phyloP scores from a whole-genome alignment of 2,329 filamentous ascomycete species.

The Sporothrix schenckii region DNA sequence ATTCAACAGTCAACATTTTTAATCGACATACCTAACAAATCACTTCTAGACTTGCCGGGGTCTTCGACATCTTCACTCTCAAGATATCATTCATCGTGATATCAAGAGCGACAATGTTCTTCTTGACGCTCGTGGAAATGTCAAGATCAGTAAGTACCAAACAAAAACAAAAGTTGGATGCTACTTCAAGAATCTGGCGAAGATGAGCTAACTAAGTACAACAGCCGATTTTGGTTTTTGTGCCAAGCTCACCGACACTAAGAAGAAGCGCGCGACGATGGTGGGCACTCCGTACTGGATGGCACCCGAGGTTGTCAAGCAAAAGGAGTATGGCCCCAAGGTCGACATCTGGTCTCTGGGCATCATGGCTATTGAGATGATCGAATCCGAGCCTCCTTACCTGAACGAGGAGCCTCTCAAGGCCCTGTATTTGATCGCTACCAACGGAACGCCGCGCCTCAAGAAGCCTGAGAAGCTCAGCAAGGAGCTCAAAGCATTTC shows the following conservation, averaged over 20 bases:
- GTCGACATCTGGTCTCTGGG: constrained; percentile 98
- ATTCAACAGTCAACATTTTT: background rate
- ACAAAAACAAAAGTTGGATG: background rate
- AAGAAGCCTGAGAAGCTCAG: constrained; percentile 99
- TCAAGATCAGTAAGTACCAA: constrained; percentile 84
- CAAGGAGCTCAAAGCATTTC: constrained; percentile 96
- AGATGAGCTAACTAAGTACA: constrained; percentile 1
- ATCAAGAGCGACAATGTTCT: constrained; percentile 99
- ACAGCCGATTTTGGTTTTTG: constrained; percentile 98
- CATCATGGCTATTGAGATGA: constrained; percentile 99
- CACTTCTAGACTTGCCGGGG: constrained; percentile 82
- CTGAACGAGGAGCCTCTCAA: constrained; percentile 97
- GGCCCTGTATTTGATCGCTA: constrained; percentile 95
- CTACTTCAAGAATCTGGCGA: background rate
- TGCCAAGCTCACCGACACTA: constrained; percentile 94
- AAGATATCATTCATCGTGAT: constrained; percentile 97
- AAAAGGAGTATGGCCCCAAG: constrained; percentile 98
- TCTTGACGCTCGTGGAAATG: constrained; percentile 88
- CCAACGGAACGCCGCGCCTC: constrained; percentile 91
- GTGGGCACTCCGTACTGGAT: constrained; percentile 99
- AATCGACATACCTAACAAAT: background rate
- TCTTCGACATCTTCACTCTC: constrained; percentile 87
- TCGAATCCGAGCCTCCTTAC: constrained; percentile 96
- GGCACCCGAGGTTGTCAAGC: constrained; percentile 98
- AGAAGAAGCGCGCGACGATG: constrained; percentile 98